phyloP scores from a whole-genome alignment of 495 filamentous ascomycete genomes.

The Aspergillus bertholletiae region DNA sequence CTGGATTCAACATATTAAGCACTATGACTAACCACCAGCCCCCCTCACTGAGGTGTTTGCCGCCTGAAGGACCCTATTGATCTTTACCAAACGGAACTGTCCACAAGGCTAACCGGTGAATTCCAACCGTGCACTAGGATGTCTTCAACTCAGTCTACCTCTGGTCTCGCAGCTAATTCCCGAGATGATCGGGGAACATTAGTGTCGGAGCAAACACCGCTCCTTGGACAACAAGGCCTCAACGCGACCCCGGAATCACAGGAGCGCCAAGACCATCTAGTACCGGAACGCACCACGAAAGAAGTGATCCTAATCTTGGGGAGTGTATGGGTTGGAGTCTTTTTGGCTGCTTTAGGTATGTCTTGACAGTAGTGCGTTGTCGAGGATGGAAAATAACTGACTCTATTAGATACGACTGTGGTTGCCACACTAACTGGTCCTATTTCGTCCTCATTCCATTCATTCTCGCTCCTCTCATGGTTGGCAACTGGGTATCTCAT shows the following conservation, averaged over 20 bases:
- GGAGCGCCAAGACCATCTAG: slow-evolving; percentile 22
- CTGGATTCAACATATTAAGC: too few species aligned
- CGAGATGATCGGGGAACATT: slow-evolving; percentile 12
- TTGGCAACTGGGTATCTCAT: slow-evolving; percentile 88
- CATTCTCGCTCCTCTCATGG: slow-evolving; percentile 83
- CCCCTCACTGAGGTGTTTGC: too few species aligned
- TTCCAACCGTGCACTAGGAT: not conserved
- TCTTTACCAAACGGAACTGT: too few species aligned
- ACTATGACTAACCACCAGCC: too few species aligned
- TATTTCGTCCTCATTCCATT: slow-evolving; percentile 81
- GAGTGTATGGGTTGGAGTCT: slow-evolving; percentile 72
- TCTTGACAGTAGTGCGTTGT: not conserved
- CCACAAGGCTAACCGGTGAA: too few species aligned
- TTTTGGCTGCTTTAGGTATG: slow-evolving; percentile 70
- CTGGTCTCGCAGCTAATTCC: not conserved
- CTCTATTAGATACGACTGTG: slow-evolving; percentile 63
- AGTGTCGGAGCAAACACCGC: slow-evolving; percentile 39
- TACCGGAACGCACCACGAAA: slow-evolving; percentile 38
- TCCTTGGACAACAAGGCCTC: slow-evolving; percentile 27
- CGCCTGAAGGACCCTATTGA: too few species aligned
- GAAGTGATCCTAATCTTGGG: slow-evolving; percentile 42
- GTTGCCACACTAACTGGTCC: slow-evolving; percentile 83
- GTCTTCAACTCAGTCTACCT: slow-evolving; percentile 3
- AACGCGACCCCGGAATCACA: slow-evolving; percentile 10
- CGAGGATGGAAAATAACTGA: slow-evolving; percentile 1